Evolutionary conservation across 805 yeast species (phyloP), one percentile per base, ranked within the genome.

Genomic region (Kodamaea hsintzibuensis): DNA sequence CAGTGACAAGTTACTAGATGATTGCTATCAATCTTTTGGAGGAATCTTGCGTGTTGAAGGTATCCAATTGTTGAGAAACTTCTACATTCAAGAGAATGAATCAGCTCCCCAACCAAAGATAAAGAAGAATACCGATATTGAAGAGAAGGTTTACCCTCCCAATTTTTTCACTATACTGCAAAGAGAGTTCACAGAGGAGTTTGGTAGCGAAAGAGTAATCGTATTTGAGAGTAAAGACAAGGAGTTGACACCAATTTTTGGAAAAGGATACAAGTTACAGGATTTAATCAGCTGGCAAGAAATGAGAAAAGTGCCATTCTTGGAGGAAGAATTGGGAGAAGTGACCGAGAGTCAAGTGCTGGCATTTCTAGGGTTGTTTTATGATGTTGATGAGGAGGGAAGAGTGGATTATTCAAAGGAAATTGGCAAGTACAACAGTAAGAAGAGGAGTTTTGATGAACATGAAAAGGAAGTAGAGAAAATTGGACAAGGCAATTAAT

Each of bases 21-120:
- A 72, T 50, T 52, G 69, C 53, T 89, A 88, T 64, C 58, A 63
- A 0, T 82, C 88, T 1, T 80, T 80, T 49, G 97, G 98, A 0
- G 98, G 97, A 0, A 74, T 95, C 3, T 72, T 83, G 60, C 72
- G 96, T 51, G 84, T 83, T 54, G 97, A 92, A 61, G 97, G 97
- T 0, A 85, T 95, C 8, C 79, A 89, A 67, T 68, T 95, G 45
- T 72, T 95, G 43, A 77, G 99, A 54, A 81, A 83, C 65, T 95
- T 95, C 69, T 95, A 95, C 67, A 81, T 92, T 7, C 85, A 82
- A 64, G 96, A 91, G 64, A 95, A 95, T 69, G 86, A 82, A 27
- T 82, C 84, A 45, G 96, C 98, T 0, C 99, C 98, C 0, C 79
- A 70, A 22, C 92, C 96, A 2, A 83, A 88, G 61, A 74, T 80